Conservation (phyloP, 2,329 filamentous ascomycete genomes). For the Calcarisporium arbuscula region DNA sequence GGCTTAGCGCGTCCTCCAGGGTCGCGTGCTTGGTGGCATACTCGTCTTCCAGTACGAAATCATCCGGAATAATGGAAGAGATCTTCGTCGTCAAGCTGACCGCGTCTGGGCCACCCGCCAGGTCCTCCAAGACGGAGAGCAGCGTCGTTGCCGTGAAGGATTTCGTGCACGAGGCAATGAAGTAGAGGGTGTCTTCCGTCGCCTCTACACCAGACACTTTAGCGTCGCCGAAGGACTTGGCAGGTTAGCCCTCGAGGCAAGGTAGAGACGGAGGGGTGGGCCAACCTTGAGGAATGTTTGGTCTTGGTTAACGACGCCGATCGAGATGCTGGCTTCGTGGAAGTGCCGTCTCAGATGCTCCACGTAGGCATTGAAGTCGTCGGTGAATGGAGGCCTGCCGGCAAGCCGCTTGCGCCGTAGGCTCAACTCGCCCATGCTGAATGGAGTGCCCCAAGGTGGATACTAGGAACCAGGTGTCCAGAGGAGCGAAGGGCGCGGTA, state of each 20-base stretch:
- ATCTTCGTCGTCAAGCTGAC: slow-evolving; percentile 37
- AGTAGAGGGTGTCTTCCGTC: slow-evolving; percentile 40
- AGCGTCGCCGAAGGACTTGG: slow-evolving; percentile 1
- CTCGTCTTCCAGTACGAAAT: slow-evolving; percentile 35
- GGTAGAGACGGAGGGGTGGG: not conserved
- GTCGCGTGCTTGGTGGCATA: slow-evolving; percentile 37
- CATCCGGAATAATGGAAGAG: slow-evolving; percentile 31
- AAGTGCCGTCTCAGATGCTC: slow-evolving; percentile 27
- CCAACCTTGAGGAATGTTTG: slow-evolving; percentile 30
- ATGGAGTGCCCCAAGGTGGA: too few relatives aligned
- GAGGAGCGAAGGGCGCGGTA: too few relatives aligned
- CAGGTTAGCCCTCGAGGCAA: not conserved
- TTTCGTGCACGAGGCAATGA: slow-evolving; percentile 45
- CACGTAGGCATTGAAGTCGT: slow-evolving; percentile 9
- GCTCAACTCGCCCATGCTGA: too few relatives aligned
- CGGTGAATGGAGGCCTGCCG: slow-evolving; percentile 8
- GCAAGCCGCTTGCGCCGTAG: not conserved
- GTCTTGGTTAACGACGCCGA: slow-evolving; percentile 39
- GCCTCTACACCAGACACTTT: slow-evolving; percentile 29
- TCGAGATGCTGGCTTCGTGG: slow-evolving; percentile 40
- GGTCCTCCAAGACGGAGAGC: slow-evolving; percentile 37
- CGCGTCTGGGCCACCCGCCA: slow-evolving; percentile 14
- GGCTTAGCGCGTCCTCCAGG: slow-evolving; percentile 41
- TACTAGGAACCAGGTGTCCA: too few relatives aligned
- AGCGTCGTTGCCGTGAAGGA: slow-evolving; percentile 42